Evolutionary conservation across 1,284 basidiomycete genomes (phyloP).

Genomic region (Pseudozyma hubeiensis): DNA sequence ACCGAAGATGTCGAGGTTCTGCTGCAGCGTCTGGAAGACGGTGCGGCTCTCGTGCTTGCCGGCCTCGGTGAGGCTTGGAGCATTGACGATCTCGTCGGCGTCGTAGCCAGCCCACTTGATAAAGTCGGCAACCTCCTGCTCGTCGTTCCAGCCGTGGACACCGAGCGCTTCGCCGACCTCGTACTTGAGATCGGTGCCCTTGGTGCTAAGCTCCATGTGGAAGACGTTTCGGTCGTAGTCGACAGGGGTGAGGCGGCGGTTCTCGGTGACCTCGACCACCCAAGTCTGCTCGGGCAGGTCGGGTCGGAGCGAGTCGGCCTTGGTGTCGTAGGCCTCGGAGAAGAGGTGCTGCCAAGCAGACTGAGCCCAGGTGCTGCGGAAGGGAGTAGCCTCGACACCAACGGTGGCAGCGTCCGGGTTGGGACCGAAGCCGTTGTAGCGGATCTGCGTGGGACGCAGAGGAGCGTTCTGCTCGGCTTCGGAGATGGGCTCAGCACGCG

Average conservation of each 20-base stretch:
- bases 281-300: slow-evolving; percentile 89
- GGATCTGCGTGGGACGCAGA: slow-evolving; percentile 54
- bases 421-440: slow-evolving; percentile 63
- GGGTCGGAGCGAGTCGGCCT: slow-evolving; percentile 73
- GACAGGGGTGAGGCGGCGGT: slow-evolving; percentile 89
- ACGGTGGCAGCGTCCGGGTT: slow-evolving; percentile 52
- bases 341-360: slow-evolving; percentile 68
- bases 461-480: slow-evolving; percentile 57
- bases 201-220: slow-evolving; percentile 95
- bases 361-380: slow-evolving; percentile 63
- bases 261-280: slow-evolving; percentile 92
- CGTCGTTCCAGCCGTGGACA: slow-evolving; percentile 97
- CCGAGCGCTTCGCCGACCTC: slow-evolving; percentile 96
- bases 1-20: slow-evolving; percentile 95
- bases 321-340: slow-evolving; percentile 66
- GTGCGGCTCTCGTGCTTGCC: slow-evolving; percentile 78
- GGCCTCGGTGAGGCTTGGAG: slow-evolving; percentile 74
- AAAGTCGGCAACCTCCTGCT: slow-evolving; percentile 86
- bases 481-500: slow-evolving; percentile 53
- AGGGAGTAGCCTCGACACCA: slow-evolving; percentile 43
- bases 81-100: slow-evolving; percentile 82
- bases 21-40: slow-evolving; percentile 93
- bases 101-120: slow-evolving; percentile 91
- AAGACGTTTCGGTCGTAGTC: slow-evolving; percentile 99
- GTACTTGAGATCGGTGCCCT: slow-evolving; percentile 92